Conservation (phyloP, 345 rosid genomes). For the Capsella bursapastoris region DNA sequence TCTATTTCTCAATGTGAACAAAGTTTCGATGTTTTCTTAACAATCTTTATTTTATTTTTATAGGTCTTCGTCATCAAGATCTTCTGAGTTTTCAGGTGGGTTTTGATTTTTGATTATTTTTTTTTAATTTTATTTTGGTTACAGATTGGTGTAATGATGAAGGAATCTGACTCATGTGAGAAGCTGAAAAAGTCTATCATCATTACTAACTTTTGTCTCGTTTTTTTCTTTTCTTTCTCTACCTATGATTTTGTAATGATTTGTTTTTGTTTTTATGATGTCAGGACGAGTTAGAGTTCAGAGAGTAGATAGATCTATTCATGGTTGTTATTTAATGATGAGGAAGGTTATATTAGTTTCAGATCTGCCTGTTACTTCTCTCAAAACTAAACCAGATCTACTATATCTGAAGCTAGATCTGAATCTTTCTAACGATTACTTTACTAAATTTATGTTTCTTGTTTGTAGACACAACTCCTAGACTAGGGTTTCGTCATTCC, state of each 20-base stretch:
- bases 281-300: conserved; percentile 28
- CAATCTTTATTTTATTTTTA: neutral
- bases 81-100: conserved; percentile 13
- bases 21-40: conserved; percentile 34
- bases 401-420: conserved; percentile 42
- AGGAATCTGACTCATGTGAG: conserved; percentile 48
- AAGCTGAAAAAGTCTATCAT: conserved; percentile 49
- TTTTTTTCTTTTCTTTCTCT: conserved; percentile 19
- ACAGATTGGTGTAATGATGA: conserved; percentile 74
- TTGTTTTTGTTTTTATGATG: conserved; percentile 29
- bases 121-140: conserved; percentile 4
- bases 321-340: conserved; percentile 28
- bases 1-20: conserved; percentile 14
- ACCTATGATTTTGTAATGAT: conserved; percentile 48
- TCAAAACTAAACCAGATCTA: conserved; percentile 34
- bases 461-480: conserved; percentile 32
- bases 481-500: conserved; percentile 36
- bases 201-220: conserved; percentile 49
- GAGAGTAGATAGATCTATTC: conserved; percentile 17
- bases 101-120: neutral
- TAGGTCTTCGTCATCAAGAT: neutral
- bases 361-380: conserved; percentile 26
- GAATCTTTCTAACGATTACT: conserved; percentile 16
- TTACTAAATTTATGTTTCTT: conserved; percentile 10
- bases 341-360: conserved; percentile 36